phyloP scores from a whole-genome alignment of 1,284 basidiomycete species.

The Cryptococcus sp. region DNA sequence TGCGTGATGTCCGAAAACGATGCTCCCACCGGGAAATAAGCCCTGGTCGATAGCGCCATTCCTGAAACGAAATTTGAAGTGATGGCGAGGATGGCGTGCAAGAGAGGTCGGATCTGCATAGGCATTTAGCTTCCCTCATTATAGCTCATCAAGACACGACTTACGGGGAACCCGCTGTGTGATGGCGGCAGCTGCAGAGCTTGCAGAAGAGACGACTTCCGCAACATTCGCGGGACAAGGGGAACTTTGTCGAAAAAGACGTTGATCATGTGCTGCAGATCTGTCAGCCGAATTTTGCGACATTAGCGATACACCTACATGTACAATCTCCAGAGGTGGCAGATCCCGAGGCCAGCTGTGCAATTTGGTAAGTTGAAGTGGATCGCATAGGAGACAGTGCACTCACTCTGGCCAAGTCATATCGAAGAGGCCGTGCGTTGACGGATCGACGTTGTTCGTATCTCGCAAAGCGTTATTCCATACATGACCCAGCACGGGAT shows the following conservation, averaged over 20 bases:
- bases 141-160: constrained; percentile 8
- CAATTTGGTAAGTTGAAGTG: constrained; percentile 1
- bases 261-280: constrained; percentile 30
- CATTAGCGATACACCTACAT: constrained; percentile 20
- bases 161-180: constrained; percentile 41
- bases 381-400: neutral
- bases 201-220: constrained; percentile 29
- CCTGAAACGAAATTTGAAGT: constrained; percentile 38
- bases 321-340: constrained; percentile 34
- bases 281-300: neutral
- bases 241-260: constrained; percentile 48
- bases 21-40: constrained; percentile 44
- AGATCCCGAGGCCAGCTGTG: constrained; percentile 43
- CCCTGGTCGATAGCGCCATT: constrained; percentile 26
- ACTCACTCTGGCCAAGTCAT: constrained; percentile 39
- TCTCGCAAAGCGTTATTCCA: too few relatives aligned
- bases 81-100: constrained; percentile 44
- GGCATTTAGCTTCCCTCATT: neutral
- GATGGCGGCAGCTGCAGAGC: constrained; percentile 36
- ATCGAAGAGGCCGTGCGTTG: constrained; percentile 8
- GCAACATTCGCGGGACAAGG: constrained; percentile 40
- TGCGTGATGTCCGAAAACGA: constrained; percentile 26
- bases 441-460: neutral
- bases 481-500: too few relatives aligned
- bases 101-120: constrained; percentile 23